phyloP scores from a whole-genome alignment of 805 yeast genomes.

The Candida endomychidarum region DNA sequence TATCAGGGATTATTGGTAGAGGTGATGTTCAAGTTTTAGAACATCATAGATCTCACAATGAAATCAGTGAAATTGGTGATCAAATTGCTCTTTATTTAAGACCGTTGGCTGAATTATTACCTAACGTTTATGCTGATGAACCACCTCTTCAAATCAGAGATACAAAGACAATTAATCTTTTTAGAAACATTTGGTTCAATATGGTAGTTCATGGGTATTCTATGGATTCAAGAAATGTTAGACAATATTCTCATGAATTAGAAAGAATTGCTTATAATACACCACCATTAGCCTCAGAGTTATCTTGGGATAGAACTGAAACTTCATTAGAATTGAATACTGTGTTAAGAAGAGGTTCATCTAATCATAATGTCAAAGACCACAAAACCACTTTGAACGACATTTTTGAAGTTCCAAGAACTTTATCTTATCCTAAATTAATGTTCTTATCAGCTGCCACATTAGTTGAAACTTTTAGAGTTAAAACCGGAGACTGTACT shows the following conservation, averaged over 20 bases:
- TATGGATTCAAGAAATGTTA: conserved; percentile 54
- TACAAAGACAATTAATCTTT: conserved; percentile 53
- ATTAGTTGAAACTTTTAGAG: conserved; percentile 76
- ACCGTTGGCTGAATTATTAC: conserved; percentile 77
- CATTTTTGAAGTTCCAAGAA: conserved; percentile 49
- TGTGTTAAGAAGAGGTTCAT: conserved; percentile 84
- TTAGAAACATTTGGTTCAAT: conserved; percentile 93
- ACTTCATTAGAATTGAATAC: conserved; percentile 91
- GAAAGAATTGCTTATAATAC: conserved; percentile 78
- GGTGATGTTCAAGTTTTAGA: conserved; percentile 79
- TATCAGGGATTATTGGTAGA: conserved; percentile 64
- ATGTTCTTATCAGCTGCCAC: conserved; percentile 86
- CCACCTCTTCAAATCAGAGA: conserved; percentile 45
- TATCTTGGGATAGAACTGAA: conserved; percentile 79
- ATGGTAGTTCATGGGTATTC: conserved; percentile 88
- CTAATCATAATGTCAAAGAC: conserved; percentile 73
- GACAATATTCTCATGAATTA: conserved; percentile 48
- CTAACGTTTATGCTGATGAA: conserved; percentile 46
- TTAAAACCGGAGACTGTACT: conserved; percentile 77
- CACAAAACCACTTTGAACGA: conserved; percentile 64
- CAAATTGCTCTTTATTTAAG: conserved; percentile 62
- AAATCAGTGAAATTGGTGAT: conserved; percentile 66
- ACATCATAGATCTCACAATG: conserved; percentile 76
- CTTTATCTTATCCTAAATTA: conserved; percentile 68
- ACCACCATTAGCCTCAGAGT: conserved; percentile 84